Percentiles rank a stretch among this genome's conserved stretches.
Evolutionary conservation across 2,329 filamentous ascomycete species (phyloP).

Genomic region (Colletotrichum sidae): DNA sequence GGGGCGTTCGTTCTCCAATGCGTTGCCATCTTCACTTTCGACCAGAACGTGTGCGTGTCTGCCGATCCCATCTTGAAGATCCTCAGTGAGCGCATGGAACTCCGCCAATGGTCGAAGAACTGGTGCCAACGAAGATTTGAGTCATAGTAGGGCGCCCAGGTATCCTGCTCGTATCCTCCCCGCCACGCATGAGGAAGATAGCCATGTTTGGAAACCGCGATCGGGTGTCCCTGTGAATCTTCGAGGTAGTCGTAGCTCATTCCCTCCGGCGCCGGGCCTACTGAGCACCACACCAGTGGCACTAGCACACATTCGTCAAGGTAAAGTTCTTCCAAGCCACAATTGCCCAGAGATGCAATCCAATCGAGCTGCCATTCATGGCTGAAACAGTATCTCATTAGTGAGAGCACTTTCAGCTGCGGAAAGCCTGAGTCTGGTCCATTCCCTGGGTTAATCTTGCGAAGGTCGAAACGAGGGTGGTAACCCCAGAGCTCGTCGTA

Average conservation of each 20-base stretch:
- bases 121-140: constrained; percentile 12
- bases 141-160: neutral
- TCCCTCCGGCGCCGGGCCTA: neutral
- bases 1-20: neutral
- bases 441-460: constrained; percentile 27
- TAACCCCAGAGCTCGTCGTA: constrained; percentile 52
- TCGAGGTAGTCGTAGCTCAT: neutral
- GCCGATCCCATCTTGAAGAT: constrained; percentile 20
- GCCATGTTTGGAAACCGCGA: neutral
- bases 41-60: constrained; percentile 6
- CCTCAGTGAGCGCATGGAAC: constrained; percentile 2
- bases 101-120: constrained; percentile 14
- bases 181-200: constrained; percentile 7
- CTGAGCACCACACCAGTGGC: neutral
- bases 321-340: constrained; percentile 53
- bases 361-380: constrained; percentile 60
- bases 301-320: constrained; percentile 52
- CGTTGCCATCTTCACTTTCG: neutral
- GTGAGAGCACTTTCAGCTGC: constrained; percentile 50
- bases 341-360: constrained; percentile 52
- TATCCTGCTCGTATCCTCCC: neutral
- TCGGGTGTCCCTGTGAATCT: neutral
- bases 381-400: constrained; percentile 56
- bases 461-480: constrained; percentile 52
- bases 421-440: constrained; percentile 44